Base-by-base conservation (phyloP, 2,329 filamentous ascomycete species). In the Coniochaeta pulveracea region DNA sequence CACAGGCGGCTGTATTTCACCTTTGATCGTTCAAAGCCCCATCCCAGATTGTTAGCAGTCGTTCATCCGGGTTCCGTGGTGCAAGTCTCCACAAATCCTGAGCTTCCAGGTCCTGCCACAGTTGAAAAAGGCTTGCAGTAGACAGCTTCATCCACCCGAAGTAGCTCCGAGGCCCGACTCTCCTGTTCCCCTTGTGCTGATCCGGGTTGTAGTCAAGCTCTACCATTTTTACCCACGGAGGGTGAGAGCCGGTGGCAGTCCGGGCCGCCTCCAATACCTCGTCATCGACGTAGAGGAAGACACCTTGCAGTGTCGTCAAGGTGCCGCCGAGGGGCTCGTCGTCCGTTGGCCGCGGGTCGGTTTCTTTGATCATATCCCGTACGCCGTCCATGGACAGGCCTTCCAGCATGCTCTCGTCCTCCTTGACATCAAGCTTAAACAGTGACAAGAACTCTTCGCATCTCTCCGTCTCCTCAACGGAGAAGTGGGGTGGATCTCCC, bases 361-460 rank as follows among this genome's bases (percentile, higher is more conserved):
- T 33, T 24, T 33, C 31, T 33, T 16, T 33, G 21, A 33, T 33
- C 14, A 33, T 24, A 10, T 33, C 31, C 31, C 31, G 31, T 33
- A 33, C 31, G 26, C 31, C 14, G 19, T 33, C 31, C 31, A 33
- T 33, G 17, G 30, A 25, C 31, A 33, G 19, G 21, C 31, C 19
- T 33, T 33, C 31, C 31, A 24, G 31, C 24, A 24, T 33, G 19
- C 31, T 33, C 31, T 25, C 19, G 31, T 33, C 31, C 31, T 33
- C 31, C 19, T 25, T 33, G 31, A 33, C 31, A 23, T 33, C 31
- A 33, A 33, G 19, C 16, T 25, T 33, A 22, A 33, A 22, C 19
- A 33, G 31, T 23, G 31, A 33, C 31, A 33, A 25, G 31, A 33
- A 23, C 26, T 33, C 31, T 33, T 33, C 31, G 31, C 31, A 33